A percentile compares a stretch with the other conserved stretches of the same genome.
Conservation (phyloP, 768 basidiomycete genomes). For the Tricholoma bakamatsutake region DNA sequence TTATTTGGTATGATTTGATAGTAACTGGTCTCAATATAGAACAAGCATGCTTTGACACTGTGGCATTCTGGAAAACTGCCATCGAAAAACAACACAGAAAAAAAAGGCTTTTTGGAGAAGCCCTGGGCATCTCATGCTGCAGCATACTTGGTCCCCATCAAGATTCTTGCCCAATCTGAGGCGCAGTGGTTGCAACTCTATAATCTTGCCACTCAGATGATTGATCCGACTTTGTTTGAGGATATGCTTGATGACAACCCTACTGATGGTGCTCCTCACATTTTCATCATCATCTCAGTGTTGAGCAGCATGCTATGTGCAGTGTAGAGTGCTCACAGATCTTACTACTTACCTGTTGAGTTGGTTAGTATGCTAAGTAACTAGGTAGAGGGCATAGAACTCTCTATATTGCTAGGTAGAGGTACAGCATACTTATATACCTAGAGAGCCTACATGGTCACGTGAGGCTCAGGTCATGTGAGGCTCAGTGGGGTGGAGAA, state of each 20-base stretch:
- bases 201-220: background rate
- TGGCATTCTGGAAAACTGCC: background rate
- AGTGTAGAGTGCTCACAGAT: no score
- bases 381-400: no score
- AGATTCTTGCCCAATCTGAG: background rate
- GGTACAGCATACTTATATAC: no score
- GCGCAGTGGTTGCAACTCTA: background rate
- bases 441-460: no score
- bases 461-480: no score
- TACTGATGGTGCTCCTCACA: background rate
- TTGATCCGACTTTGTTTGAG: background rate
- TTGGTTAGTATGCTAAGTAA: no score
- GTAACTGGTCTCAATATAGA: background rate
- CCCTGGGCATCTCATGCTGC: background rate
- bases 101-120: background rate
- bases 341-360: no score
- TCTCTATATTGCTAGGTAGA: no score
- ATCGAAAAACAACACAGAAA: background rate
- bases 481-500: no score
- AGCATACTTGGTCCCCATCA: background rate
- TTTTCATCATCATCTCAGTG: background rate
- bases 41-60: background rate
- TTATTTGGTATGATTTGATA: no score
- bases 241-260: background rate
- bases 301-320: no score